Evolutionary conservation across 2,329 filamentous ascomycete genomes (phyloP).

Genomic region (Sclerotinia subarctica): DNA sequence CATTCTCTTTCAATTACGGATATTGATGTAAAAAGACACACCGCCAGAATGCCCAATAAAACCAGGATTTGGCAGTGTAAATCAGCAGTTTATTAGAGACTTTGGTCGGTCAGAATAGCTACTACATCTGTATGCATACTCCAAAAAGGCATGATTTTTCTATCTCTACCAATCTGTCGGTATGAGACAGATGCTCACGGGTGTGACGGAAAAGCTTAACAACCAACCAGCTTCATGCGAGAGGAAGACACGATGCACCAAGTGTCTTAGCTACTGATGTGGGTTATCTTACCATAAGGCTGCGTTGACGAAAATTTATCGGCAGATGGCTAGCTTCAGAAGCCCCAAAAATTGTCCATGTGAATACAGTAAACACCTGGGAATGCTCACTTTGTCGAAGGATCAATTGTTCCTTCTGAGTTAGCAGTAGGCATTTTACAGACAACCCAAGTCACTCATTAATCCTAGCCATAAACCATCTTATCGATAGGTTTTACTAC

Average conservation of each 20-base stretch:
- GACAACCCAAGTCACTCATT: background rate
- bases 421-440: background rate
- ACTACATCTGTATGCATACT: background rate
- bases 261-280: conserved; percentile 1
- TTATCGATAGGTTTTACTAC: background rate
- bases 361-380: background rate
- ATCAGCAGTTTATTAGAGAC: background rate
- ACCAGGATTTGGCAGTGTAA: background rate
- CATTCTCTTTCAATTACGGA: conserved; percentile 4
- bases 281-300: conserved; percentile 16
- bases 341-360: background rate
- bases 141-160: background rate
- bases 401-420: background rate
- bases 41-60: conserved; percentile 6
- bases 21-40: conserved; percentile 8
- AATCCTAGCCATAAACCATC: background rate
- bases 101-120: conserved; percentile 5
- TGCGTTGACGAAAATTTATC: conserved; percentile 11
- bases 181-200: background rate
- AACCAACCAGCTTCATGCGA: conserved; percentile 13
- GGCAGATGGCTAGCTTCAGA: background rate
- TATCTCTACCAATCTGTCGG: conserved; percentile 15
- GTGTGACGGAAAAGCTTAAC: background rate
- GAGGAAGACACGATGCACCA: conserved; percentile 3
- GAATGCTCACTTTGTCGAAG: background rate